Evolutionary conservation across 1,284 basidiomycete genomes (phyloP).

Genomic region (Pholiota adiposa): DNA sequence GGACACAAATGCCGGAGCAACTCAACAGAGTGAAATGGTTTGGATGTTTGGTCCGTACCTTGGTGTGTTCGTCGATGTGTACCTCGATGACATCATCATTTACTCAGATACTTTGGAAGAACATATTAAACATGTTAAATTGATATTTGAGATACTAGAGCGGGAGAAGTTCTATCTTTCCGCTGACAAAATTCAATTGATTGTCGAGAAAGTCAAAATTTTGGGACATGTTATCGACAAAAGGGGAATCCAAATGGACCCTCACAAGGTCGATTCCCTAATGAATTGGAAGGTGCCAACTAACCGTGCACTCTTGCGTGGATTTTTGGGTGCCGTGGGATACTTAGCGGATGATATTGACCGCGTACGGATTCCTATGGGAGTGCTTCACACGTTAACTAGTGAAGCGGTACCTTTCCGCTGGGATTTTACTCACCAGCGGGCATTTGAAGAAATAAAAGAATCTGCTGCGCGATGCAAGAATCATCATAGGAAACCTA

Average conservation of each 20-base stretch:
- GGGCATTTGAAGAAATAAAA: constrained; percentile 41
- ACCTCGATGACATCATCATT: neutral
- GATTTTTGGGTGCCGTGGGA: constrained; percentile 5
- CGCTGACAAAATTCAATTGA: neutral
- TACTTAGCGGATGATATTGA: constrained; percentile 16
- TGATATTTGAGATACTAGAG: neutral
- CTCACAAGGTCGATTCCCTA: constrained; percentile 35
- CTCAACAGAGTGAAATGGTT: neutral
- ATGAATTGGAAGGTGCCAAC: constrained; percentile 31
- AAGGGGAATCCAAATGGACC: constrained; percentile 38
- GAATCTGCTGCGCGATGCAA: no score
- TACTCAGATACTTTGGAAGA: neutral
- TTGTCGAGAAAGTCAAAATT: neutral
- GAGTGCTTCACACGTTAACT: constrained; percentile 28
- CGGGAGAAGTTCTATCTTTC: neutral
- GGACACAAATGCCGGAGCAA: neutral
- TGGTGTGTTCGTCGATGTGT: neutral
- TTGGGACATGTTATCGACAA: no score
- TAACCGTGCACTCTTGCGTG: neutral
- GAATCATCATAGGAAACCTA: no score
- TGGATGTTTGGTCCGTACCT: neutral
- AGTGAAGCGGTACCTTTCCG: constrained; percentile 20
- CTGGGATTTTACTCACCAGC: constrained; percentile 36
- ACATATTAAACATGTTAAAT: neutral
- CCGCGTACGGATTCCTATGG: constrained; percentile 31